Conservation (phyloP, 768 basidiomycete genomes). For the Candolleomyces aberdarensis region DNA sequence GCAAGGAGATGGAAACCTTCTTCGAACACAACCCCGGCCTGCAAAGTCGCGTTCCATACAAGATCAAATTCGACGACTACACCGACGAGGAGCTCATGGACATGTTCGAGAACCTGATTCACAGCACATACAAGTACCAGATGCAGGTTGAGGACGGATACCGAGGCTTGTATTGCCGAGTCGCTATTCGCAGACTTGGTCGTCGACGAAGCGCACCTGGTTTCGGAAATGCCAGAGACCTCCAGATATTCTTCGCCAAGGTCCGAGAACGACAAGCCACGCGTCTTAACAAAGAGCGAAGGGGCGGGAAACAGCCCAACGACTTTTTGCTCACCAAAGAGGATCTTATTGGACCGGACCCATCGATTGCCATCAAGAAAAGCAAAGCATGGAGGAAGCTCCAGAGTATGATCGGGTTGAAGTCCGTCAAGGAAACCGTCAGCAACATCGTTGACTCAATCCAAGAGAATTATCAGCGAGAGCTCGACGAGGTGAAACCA, state of each 20-base stretch:
- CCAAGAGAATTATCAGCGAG: conserved; percentile 55
- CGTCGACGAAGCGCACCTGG: conserved; percentile 54
- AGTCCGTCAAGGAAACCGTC: conserved; percentile 53
- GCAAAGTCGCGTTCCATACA: conserved; percentile 62
- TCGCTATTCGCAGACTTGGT: conserved; percentile 59
- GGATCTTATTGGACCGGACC: conserved; percentile 67
- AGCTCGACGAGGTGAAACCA: conserved; percentile 53
- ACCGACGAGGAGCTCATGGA: conserved; percentile 49
- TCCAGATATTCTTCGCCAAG: conserved; percentile 46
- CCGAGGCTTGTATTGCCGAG: conserved; percentile 50
- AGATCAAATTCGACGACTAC: conserved; percentile 60
- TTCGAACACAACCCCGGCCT: conserved; percentile 76
- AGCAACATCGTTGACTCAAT: conserved; percentile 43
- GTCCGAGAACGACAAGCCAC: conserved; percentile 53
- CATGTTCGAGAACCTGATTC: conserved; percentile 51
- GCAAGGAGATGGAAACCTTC: conserved; percentile 71
- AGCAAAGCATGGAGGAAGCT: conserved; percentile 52
- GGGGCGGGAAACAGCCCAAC: conserved; percentile 34
- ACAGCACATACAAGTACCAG: conserved; percentile 40
- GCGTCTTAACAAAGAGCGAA: conserved; percentile 41
- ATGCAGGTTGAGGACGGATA: conserved; percentile 58
- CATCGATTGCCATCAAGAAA: conserved; percentile 42
- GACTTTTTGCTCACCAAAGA: conserved; percentile 51
- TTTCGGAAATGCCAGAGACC: conserved; percentile 66
- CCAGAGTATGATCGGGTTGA: conserved; percentile 52